Conservation (phyloP, 2,329 filamentous ascomycete species). For the Coniochaeta hoffmannii region DNA sequence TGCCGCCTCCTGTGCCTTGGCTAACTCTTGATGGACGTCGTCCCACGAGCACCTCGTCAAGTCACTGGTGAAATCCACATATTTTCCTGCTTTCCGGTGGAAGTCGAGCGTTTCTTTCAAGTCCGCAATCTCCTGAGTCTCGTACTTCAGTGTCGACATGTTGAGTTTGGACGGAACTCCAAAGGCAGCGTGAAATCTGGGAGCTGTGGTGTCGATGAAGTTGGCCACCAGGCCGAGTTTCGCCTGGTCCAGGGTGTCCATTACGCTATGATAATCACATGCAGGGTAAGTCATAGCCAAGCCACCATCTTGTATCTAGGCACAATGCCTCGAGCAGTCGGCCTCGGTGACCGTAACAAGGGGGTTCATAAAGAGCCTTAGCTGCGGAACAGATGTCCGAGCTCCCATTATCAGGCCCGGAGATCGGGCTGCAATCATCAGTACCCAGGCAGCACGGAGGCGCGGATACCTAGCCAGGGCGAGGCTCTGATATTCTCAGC, state of each 20-base stretch:
- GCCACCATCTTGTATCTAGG: background rate
- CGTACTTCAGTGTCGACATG: conserved; percentile 4
- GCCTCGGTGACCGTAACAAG: background rate
- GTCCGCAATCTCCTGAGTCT: conserved; percentile 5
- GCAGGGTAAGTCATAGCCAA: background rate
- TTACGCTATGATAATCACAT: background rate
- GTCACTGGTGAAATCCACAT: background rate
- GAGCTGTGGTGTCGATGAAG: conserved; percentile 8
- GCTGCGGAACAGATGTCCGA: background rate
- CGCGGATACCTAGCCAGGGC: no score
- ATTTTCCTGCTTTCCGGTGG: background rate
- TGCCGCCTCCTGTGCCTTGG: conserved; percentile 5
- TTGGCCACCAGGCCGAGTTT: background rate
- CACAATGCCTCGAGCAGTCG: background rate
- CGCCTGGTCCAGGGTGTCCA: background rate
- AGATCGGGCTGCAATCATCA: no score
- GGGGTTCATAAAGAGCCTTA: background rate
- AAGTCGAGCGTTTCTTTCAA: conserved; percentile 7
- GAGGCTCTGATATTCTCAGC: background rate
- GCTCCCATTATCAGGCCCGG: background rate
- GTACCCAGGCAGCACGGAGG: no score
- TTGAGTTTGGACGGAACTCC: conserved; percentile 4
- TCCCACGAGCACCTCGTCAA: conserved; percentile 10
- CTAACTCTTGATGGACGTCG: conserved; percentile 5
- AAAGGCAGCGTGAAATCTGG: conserved; percentile 8